phyloP scores from a whole-genome alignment of 345 rosid species.

The Adansonia digitata region DNA sequence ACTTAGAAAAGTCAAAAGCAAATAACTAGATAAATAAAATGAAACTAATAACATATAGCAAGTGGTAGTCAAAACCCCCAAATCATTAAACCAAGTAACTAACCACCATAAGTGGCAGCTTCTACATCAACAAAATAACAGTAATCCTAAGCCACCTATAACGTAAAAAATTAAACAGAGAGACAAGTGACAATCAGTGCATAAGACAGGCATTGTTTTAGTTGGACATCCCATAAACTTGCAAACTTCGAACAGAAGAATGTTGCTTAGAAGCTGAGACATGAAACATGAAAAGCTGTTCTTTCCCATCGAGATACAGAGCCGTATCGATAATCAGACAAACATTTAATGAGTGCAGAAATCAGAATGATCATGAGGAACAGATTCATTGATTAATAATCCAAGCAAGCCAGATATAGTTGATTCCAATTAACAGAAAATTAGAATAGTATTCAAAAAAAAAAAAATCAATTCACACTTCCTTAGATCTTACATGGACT shows the following conservation, averaged over 20 bases:
- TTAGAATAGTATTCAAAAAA: not conserved
- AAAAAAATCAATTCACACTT: not conserved
- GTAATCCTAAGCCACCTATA: not conserved
- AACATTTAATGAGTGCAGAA: not conserved
- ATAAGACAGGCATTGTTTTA: not conserved
- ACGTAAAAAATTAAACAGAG: not conserved
- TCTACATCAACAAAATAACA: not conserved
- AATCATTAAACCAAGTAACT: not conserved
- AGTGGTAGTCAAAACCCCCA: not conserved
- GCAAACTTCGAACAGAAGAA: not conserved
- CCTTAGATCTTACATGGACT: not conserved
- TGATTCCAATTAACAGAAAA: not conserved
- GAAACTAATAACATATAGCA: not conserved
- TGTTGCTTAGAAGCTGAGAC: conserved; percentile 1
- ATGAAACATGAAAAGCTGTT: not conserved
- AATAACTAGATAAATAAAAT: not conserved
- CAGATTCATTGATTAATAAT: not conserved
- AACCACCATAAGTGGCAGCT: not conserved
- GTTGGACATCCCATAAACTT: not conserved
- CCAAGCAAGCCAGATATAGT: not conserved
- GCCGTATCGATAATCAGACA: not conserved
- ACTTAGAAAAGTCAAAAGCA: not conserved
- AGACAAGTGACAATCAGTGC: not conserved
- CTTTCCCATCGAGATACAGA: not conserved
- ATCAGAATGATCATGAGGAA: not conserved